These are phyloP conservation scores for Mycena sanguinolenta DNA, from an alignment of 768 basidiomycete genomes.

Conservation along the genomic window DNA sequence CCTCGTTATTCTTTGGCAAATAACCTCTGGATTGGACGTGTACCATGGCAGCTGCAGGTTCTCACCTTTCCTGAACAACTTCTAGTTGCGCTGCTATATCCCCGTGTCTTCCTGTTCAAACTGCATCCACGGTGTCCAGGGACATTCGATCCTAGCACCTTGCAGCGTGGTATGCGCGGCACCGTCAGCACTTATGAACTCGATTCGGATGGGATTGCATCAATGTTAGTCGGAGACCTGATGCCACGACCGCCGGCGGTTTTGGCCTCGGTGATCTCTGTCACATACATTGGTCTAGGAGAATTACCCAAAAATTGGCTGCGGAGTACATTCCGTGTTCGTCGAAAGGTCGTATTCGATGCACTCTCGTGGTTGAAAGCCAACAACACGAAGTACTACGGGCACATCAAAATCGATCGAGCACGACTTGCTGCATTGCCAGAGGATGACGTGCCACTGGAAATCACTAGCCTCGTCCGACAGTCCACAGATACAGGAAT, in stretches of 20 bases:
- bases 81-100: slow-evolving; percentile 49
- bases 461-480: slow-evolving; percentile 38
- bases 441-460: slow-evolving; percentile 49
- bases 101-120: slow-evolving; percentile 51
- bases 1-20: slow-evolving; percentile 37
- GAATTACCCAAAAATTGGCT: slow-evolving; percentile 46
- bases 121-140: slow-evolving; percentile 43
- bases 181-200: slow-evolving; percentile 50
- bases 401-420: slow-evolving; percentile 42
- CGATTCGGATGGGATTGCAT: slow-evolving; percentile 40
- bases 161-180: slow-evolving; percentile 50
- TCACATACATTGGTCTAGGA: slow-evolving; percentile 52
- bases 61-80: slow-evolving; percentile 55
- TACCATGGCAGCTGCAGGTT: slow-evolving; percentile 44
- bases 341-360: slow-evolving; percentile 41
- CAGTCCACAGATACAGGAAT: slow-evolving; percentile 36
- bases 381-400: too few relatives aligned
- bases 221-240: slow-evolving; percentile 50
- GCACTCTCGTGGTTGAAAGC: slow-evolving; percentile 39
- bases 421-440: slow-evolving; percentile 42
- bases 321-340: slow-evolving; percentile 47
- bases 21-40: slow-evolving; percentile 53
- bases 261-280: slow-evolving; percentile 47
- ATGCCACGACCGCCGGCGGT: slow-evolving; percentile 48
- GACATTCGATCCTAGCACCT: not conserved